phyloP scores from a whole-genome alignment of 176 grass and related monocot genomes.

The Musa acuminata region DNA sequence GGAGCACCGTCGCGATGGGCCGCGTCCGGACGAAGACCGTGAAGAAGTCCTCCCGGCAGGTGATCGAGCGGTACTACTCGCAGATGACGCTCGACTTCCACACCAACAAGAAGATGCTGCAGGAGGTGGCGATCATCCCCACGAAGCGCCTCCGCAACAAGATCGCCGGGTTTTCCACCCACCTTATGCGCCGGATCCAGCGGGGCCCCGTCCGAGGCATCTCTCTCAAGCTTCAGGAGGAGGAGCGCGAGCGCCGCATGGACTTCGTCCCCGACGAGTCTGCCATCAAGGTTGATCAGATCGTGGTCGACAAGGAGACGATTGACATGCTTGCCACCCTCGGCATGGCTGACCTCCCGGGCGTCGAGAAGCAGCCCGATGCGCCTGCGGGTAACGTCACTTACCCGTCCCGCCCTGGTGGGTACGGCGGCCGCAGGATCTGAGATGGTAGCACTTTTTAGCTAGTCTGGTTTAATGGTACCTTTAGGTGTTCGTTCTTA shows the following conservation, averaged over 20 bases:
- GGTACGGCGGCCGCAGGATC: slow-evolving; percentile 16
- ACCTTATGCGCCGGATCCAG: slow-evolving; percentile 92
- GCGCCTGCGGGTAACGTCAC: slow-evolving; percentile 13
- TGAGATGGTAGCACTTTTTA: neutral
- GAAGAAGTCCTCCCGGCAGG: slow-evolving; percentile 83
- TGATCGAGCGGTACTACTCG: slow-evolving; percentile 84
- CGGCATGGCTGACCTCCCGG: slow-evolving; percentile 77
- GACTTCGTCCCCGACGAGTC: slow-evolving; percentile 96
- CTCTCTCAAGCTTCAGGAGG: slow-evolving; percentile 89
- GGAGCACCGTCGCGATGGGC: slow-evolving; percentile 31
- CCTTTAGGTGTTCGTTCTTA: neutral
- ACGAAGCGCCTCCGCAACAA: slow-evolving; percentile 87
- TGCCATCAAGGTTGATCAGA: slow-evolving; percentile 58
- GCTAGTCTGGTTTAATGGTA: neutral
- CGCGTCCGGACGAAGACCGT: slow-evolving; percentile 91
- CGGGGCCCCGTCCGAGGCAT: slow-evolving; percentile 73
- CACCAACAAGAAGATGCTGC: slow-evolving; percentile 81
- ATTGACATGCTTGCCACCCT: slow-evolving; percentile 70
- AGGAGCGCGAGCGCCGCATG: slow-evolving; percentile 91
- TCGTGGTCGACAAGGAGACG: slow-evolving; percentile 81
- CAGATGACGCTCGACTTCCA: slow-evolving; percentile 87
- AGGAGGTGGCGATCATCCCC: slow-evolving; percentile 82
- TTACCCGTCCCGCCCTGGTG: slow-evolving; percentile 19
- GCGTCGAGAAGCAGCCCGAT: slow-evolving; percentile 51
- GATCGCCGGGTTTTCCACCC: slow-evolving; percentile 79